Conservation (phyloP, 306 rosid genomes). For the Comarum palustre region DNA sequence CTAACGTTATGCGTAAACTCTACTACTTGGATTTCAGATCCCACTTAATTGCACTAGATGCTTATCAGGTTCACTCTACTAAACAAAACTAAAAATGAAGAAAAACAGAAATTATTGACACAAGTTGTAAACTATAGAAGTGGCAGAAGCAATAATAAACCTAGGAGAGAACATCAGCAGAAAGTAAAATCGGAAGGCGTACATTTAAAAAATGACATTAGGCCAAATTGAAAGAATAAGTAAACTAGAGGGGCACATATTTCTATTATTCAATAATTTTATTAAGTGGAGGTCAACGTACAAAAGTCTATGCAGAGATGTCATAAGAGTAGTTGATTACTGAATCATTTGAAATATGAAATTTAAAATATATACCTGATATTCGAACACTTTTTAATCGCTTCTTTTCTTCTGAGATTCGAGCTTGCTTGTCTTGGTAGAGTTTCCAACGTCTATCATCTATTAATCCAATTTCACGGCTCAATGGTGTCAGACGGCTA, state of each 20-base stretch:
- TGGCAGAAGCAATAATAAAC: neutral
- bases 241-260: neutral
- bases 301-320: neutral
- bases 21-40: neutral
- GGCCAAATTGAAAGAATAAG: neutral
- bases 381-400: constrained; percentile 74
- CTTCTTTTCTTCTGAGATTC: constrained; percentile 78
- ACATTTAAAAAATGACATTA: neutral
- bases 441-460: constrained; percentile 92
- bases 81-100: neutral
- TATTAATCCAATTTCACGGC: constrained; percentile 85
- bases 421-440: constrained; percentile 81
- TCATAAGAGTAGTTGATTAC: neutral
- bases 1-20: neutral
- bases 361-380: constrained; percentile 50
- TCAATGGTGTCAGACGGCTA: constrained; percentile 92
- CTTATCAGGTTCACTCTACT: neutral
- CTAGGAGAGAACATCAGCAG: neutral
- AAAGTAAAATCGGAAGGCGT: neutral
- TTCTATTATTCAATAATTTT: neutral
- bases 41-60: neutral
- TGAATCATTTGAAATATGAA: neutral
- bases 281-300: neutral
- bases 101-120: neutral
- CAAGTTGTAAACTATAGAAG: neutral